A percentile compares a stretch with the other conserved stretches of the same genome.
These are phyloP conservation scores for Curvularia spicifera DNA, from an alignment of 2,329 filamentous ascomycete genomes.

Conservation along the genomic window DNA sequence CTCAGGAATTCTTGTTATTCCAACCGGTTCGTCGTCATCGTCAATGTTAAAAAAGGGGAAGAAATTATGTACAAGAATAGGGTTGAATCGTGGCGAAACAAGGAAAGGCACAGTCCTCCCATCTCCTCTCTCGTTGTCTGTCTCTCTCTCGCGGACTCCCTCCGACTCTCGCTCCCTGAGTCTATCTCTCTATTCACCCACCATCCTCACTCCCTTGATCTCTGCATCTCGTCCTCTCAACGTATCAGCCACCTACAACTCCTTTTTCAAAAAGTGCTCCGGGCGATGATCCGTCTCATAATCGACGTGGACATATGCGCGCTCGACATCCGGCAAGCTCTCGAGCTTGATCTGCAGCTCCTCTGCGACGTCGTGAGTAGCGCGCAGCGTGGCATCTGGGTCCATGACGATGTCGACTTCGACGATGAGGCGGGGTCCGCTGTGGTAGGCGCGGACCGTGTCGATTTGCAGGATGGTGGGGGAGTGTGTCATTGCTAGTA, in stretches of 20 bases:
- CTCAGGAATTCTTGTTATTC: too few species aligned
- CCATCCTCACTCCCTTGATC: neutral
- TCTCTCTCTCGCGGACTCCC: too few species aligned
- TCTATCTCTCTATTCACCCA: too few species aligned
- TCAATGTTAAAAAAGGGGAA: too few species aligned
- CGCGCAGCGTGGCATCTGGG: conserved; percentile 70
- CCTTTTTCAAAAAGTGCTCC: conserved; percentile 75
- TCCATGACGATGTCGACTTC: conserved; percentile 98
- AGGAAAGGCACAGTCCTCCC: too few species aligned
- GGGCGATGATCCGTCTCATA: conserved; percentile 96
- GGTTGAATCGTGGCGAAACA: too few species aligned
- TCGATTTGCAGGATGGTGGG: conserved; percentile 82
- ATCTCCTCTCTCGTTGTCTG: too few species aligned
- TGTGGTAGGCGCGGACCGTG: conserved; percentile 93
- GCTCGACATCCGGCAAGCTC: conserved; percentile 86
- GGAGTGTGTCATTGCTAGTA: conserved; percentile 79
- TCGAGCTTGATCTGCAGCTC: conserved; percentile 94
- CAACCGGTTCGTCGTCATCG: too few species aligned
- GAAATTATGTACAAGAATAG: too few species aligned
- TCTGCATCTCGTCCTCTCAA: neutral
- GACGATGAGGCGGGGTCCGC: conserved; percentile 84
- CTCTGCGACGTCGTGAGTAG: conserved; percentile 92
- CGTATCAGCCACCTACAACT: conserved; percentile 51
- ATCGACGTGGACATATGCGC: conserved; percentile 96
- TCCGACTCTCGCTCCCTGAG: too few species aligned